phyloP scores from a whole-genome alignment of 345 rosid species.

The Pistacia vera region DNA sequence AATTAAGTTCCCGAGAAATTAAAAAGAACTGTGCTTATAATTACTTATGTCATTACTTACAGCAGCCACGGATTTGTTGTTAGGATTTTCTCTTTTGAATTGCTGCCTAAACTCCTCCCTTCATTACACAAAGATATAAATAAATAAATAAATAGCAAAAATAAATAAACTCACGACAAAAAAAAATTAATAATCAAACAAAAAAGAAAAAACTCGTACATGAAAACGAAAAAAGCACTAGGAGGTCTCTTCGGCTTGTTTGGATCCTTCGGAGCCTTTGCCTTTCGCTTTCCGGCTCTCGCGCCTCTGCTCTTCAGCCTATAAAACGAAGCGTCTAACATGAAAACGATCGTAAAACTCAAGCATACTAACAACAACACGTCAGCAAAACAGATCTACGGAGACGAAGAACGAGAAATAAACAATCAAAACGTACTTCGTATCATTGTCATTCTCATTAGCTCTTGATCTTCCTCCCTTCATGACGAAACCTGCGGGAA shows the following conservation, averaged over 20 bases:
- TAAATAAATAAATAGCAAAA: background rate
- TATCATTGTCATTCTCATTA: conserved; percentile 34
- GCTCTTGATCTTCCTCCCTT: conserved; percentile 61
- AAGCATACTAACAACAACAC: background rate
- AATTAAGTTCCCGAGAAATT: background rate
- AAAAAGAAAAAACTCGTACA: conserved; percentile 39
- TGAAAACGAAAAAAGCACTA: conserved; percentile 85
- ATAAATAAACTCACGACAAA: background rate
- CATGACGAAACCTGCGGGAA: conserved; percentile 56
- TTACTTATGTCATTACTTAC: conserved; percentile 31
- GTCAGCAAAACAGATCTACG: background rate
- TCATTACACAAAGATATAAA: background rate
- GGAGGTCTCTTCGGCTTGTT: conserved; percentile 91
- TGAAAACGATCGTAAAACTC: conserved; percentile 24
- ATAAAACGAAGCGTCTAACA: conserved; percentile 1
- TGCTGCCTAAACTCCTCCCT: conserved; percentile 80
- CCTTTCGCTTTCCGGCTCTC: conserved; percentile 45
- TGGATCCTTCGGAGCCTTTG: conserved; percentile 74
- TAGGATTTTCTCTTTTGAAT: conserved; percentile 69
- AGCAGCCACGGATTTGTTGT: conserved; percentile 80
- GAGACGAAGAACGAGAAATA: background rate
- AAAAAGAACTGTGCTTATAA: background rate
- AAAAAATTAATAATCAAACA: background rate
- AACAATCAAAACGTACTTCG: conserved; percentile 34
- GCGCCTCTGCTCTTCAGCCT: conserved; percentile 60